phyloP scores from a whole-genome alignment of 495 filamentous ascomycete species.

The Paragyromitra xinjiangensis region DNA sequence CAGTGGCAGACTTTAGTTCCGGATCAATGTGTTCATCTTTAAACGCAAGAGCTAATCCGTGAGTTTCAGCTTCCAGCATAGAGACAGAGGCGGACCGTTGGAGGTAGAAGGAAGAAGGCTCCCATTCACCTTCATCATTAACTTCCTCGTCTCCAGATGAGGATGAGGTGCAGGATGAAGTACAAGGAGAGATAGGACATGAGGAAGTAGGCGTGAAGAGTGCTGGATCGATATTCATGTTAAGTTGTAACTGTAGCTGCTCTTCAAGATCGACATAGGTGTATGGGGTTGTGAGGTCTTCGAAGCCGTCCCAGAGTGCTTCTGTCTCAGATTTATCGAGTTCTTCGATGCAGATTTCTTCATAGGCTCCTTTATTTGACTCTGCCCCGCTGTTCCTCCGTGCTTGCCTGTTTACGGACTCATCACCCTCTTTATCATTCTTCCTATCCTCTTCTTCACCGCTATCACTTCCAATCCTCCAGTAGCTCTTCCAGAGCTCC shows the following conservation, averaged over 20 bases:
- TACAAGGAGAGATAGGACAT: not conserved
- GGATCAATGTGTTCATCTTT: conserved; percentile 19
- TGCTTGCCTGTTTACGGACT: not conserved
- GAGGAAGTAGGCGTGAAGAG: conserved; percentile 5
- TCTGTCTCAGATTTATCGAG: not conserved
- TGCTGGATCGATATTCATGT: not conserved
- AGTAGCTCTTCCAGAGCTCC: conserved; percentile 49
- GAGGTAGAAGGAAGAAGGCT: conserved; percentile 11
- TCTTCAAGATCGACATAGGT: conserved; percentile 6
- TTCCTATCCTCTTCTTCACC: conserved; percentile 5
- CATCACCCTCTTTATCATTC: not conserved
- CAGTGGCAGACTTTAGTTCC: conserved; percentile 1
- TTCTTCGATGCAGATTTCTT: conserved; percentile 1
- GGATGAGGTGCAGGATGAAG: not conserved
- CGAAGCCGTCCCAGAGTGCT: conserved; percentile 20
- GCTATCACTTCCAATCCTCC: not conserved
- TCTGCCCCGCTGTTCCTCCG: not conserved
- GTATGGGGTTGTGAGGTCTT: not conserved
- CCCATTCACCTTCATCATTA: not conserved
- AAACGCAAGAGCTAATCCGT: not conserved
- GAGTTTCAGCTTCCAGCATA: not conserved
- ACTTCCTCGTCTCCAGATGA: not conserved
- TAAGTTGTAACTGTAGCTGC: conserved; percentile 18
- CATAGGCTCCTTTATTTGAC: not conserved
- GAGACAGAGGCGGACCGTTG: conserved; percentile 12